Evolutionary conservation across 2,329 filamentous ascomycete genomes (phyloP), one percentile per base, ranked within the genome.

Genomic region (Sporothrix sp.): DNA sequence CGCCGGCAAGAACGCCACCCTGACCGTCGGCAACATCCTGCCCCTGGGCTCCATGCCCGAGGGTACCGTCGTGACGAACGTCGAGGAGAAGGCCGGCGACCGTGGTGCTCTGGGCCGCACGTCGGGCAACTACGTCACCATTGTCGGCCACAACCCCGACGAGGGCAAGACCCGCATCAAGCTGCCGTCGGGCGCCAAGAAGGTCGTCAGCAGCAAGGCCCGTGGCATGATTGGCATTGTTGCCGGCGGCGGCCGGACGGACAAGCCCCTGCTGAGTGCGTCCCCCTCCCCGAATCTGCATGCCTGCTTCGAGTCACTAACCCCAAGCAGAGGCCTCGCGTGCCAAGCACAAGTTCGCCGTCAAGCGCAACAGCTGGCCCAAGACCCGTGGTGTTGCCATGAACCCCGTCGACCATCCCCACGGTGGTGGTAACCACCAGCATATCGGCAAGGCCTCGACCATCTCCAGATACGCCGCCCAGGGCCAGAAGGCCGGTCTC

Each of bases 331-430:
- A 98, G 91, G 93, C 93, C 68, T 97, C 91, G 68, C 88, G 93
- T 71, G 93, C 93, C 69, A 98, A 97, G 88, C 91, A 97, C 73
- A 98, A 98, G 87, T 98, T 95, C 79, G 89, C 90, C 65, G 94
- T 96, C 79, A 98, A 98, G 89, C 89, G 93, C 72, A 97, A 98
- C 88, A 91, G 84, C 71, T 98, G 93, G 93, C 93, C 93, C 77
- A 96, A 95, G 87, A 98, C 93, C 82, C 91, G 93, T 93, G 93
- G 93, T 96, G 93, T 98, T 85, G 93, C 93, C 76, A 98, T 98
- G 93, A 98, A 98, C 81, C 93, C 93, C 67, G 93, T 98, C 68
- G 93, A 98, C 78, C 93, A 98, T 83, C 87, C 87, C 74, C 87
- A 93, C 84, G 87, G 87, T 87, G 86, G 85, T 87, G 78, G 93